Conservation (phyloP, 306 rosid genomes). For the Dalbergia oliveri region DNA sequence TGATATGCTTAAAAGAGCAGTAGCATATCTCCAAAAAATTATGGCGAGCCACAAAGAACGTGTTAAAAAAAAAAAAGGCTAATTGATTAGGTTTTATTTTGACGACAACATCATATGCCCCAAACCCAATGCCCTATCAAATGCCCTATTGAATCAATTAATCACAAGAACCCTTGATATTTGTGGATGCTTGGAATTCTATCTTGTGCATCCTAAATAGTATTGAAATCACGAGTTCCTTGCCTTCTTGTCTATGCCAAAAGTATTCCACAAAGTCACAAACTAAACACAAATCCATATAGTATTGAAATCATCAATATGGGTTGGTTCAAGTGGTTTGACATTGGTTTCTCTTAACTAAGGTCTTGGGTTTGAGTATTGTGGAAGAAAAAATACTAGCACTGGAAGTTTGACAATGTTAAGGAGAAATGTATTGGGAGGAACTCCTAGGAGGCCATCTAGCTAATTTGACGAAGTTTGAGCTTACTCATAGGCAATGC, state of each 20-base stretch:
- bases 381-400: too few relatives aligned
- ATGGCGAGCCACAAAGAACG: not conserved
- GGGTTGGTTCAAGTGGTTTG: too few relatives aligned
- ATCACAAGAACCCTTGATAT: not conserved
- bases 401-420: not conserved
- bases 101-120: constrained; percentile 2
- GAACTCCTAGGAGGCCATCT: too few relatives aligned
- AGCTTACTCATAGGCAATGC: too few relatives aligned
- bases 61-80: not conserved
- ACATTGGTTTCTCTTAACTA: too few relatives aligned
- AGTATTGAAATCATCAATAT: not conserved
- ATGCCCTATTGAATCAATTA: not conserved
- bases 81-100: constrained; percentile 1
- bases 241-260: too few relatives aligned
- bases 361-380: too few relatives aligned
- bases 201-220: not conserved
- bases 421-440: too few relatives aligned
- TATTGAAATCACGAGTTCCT: too few relatives aligned
- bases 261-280: not conserved
- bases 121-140: not conserved
- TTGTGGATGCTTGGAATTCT: not conserved
- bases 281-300: not conserved
- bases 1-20: not conserved
- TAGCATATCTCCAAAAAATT: constrained; percentile 10
- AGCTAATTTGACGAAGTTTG: too few relatives aligned